A percentile compares a stretch with the other conserved stretches of the same genome.
phyloP scores from a whole-genome alignment of 176 grass and related monocot species.

The Ensete ventricosum region DNA sequence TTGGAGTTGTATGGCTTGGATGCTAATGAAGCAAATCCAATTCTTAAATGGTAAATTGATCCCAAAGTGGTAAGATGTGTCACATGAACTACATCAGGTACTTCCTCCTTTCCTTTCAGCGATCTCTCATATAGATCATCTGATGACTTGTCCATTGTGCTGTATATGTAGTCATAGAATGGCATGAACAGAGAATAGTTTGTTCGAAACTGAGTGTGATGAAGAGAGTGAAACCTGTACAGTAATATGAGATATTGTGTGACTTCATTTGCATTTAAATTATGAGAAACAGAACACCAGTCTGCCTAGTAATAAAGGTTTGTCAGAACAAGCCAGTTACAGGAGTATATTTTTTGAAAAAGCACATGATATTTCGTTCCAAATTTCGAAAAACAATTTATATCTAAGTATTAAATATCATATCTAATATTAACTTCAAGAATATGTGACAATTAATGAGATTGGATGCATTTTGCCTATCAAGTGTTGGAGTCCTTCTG shows the following conservation, averaged over 20 bases:
- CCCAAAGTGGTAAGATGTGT: conserved; percentile 64
- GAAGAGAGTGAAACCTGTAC: conserved; percentile 80
- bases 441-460: no score
- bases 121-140: conserved; percentile 53
- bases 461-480: no score
- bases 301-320: not conserved
- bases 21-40: conserved; percentile 59
- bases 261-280: not conserved
- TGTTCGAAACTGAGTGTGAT: conserved; percentile 84
- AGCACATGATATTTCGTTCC: no score
- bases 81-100: conserved; percentile 53
- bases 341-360: no score
- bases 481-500: no score
- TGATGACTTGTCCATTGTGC: conserved; percentile 68
- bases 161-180: conserved; percentile 90
- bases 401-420: no score
- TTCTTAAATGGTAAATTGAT: conserved; percentile 65
- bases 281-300: not conserved
- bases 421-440: no score
- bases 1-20: conserved; percentile 55
- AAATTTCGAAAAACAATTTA: no score
- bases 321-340: no score
- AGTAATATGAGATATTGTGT: not conserved
- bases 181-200: conserved; percentile 94
- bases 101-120: conserved; percentile 46